Evolutionary conservation across 345 rosid genomes (phyloP).

Genomic region (Raphanus sativus): DNA sequence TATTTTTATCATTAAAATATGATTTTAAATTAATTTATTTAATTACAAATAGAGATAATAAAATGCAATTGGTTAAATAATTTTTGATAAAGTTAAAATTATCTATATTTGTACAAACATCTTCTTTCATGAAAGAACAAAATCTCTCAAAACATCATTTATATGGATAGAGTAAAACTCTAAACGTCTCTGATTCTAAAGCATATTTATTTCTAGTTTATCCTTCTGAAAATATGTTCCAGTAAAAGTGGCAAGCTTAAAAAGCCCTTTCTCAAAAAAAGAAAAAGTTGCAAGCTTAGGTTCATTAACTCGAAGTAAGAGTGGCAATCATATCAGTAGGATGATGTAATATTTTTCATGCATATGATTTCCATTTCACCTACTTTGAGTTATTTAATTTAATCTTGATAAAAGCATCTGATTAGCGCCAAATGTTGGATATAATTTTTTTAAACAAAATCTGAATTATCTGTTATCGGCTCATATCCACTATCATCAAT

Average conservation of each 20-base stretch:
- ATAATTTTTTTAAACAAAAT: not conserved
- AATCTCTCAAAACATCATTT: not conserved
- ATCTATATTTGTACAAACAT: too few relatives aligned
- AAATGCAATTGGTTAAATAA: too few relatives aligned
- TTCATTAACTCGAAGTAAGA: constrained; percentile 1
- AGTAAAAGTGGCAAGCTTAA: not conserved
- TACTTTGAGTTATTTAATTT: not conserved
- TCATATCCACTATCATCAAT: not conserved
- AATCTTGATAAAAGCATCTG: not conserved
- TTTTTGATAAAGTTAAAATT: too few relatives aligned
- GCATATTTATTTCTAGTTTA: not conserved
- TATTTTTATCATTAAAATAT: too few relatives aligned
- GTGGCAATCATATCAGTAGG: not conserved
- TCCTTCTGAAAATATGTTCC: not conserved
- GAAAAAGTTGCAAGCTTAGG: not conserved
- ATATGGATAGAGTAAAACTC: not conserved
- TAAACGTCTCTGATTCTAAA: not conserved
- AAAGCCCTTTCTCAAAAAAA: too few relatives aligned
- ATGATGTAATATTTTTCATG: not conserved
- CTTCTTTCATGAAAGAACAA: too few relatives aligned
- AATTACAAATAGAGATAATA: too few relatives aligned
- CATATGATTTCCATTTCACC: not conserved
- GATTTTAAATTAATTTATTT: too few relatives aligned
- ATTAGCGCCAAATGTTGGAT: not conserved
- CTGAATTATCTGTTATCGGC: not conserved